Percentiles rank a stretch among this genome's conserved stretches.
phyloP scores from a whole-genome alignment of 83 land plant species.

The Thuja plicata region DNA sequence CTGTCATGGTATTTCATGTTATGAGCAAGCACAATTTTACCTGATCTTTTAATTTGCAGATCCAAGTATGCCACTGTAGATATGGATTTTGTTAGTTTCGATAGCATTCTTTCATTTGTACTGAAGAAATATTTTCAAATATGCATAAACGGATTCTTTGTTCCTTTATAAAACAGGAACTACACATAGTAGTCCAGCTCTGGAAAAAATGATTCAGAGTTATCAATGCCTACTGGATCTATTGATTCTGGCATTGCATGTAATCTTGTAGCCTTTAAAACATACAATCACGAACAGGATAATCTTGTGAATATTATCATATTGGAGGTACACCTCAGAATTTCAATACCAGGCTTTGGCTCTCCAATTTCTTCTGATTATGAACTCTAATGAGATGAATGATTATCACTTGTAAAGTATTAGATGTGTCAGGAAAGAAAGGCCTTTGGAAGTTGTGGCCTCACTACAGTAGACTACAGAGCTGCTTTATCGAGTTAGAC shows the following conservation, averaged over 20 bases:
- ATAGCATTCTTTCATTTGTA: conserved; percentile 16
- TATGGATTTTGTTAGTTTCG: neutral
- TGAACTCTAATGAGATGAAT: neutral
- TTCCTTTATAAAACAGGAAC: neutral
- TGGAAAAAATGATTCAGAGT: neutral
- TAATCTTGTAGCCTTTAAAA: neutral
- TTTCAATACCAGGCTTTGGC: neutral
- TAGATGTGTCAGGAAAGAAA: neutral
- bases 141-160: neutral
- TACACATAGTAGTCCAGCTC: conserved; percentile 7
- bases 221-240: neutral
- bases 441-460: neutral
- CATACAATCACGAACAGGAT: neutral
- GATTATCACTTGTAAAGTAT: neutral
- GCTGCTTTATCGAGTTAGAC: neutral
- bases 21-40: conserved; percentile 2
- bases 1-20: neutral
- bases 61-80: neutral
- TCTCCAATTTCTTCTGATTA: neutral
- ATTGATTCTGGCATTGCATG: conserved; percentile 1
- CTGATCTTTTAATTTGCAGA: neutral
- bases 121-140: conserved; percentile 3
- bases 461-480: neutral
- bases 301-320: neutral
- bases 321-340: neutral